Base-by-base conservation (phyloP, 345 rosid species). In the Brassica nigra region DNA sequence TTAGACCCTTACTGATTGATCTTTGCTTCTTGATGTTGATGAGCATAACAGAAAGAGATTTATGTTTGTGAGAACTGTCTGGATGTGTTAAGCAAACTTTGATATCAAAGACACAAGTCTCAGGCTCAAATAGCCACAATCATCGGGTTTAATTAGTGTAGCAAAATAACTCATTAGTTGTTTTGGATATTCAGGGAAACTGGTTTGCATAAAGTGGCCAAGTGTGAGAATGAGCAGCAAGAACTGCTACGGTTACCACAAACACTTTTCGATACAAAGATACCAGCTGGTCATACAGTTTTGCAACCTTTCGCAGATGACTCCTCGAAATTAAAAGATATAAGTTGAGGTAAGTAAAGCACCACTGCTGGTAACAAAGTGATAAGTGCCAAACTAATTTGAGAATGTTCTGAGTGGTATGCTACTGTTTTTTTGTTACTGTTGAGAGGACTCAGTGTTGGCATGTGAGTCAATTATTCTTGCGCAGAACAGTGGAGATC, bases 381-480 rank as follows among this genome's bases (percentile, higher is more conserved):
- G 14, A 18, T 16, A 33, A 2, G 9, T 66, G 37, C 67, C 67
- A 58, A 68, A 59, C 52, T 62, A 61, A 42, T 16, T 62, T 62
- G 63, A 69, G 15, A 0, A 0, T 66, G 52, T 55, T 64, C 18
- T 58, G 65, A 20, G 23, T 78, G 42, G 30, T 80, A 92, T 97
- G 84, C 91, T 63, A 71, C 84, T 94, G 64, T 92, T 88, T 86
- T 90, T 89, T 92, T 71, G 93, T 94, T 88, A 82, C 87, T 94
- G 49, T 74, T 90, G 73, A 88, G 98, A 87, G 97, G 98, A 61
- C 94, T 94, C 30, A 90, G 96, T 20, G 96, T 92, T 42, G 98
- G 98, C 55, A 87, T 94, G 16, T 96, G 94, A 69, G 73, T 94
- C 70, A 92, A 89, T 82, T 94, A 36, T 82, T 92, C 93, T 0